phyloP scores from a whole-genome alignment of 2,329 filamentous ascomycete genomes.

The Ophiostoma australiae region DNA sequence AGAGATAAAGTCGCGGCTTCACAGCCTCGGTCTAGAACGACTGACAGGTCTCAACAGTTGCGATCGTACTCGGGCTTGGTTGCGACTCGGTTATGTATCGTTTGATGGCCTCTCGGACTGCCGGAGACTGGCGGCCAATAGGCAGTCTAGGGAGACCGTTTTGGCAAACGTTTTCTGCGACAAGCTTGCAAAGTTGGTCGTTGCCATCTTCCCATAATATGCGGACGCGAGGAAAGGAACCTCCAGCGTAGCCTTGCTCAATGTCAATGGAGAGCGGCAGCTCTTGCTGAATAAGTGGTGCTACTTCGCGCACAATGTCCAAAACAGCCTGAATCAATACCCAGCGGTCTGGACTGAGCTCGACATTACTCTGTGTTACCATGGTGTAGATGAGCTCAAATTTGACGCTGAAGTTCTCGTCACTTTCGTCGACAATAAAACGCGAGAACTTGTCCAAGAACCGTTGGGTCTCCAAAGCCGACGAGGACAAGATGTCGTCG shows the following conservation, averaged over 20 bases:
- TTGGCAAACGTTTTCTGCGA: not conserved
- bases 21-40: constrained; percentile 37
- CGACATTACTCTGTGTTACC: constrained; percentile 47
- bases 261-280: constrained; percentile 43
- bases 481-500: constrained; percentile 31
- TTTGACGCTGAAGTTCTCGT: constrained; percentile 57
- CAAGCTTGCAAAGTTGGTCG: not conserved
- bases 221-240: constrained; percentile 46
- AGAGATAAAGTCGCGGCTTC: constrained; percentile 40
- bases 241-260: constrained; percentile 24
- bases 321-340: constrained; percentile 50
- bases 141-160: constrained; percentile 34
- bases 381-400: constrained; percentile 62
- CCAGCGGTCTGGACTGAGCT: constrained; percentile 55
- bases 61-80: constrained; percentile 33
- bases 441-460: constrained; percentile 44
- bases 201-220: constrained; percentile 40
- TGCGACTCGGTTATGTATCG: constrained; percentile 40
- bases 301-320: constrained; percentile 35
- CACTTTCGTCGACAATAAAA: constrained; percentile 61
- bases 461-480: constrained; percentile 40
- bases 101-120: constrained; percentile 1
- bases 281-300: constrained; percentile 30
- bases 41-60: constrained; percentile 34
- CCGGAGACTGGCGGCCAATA: not conserved